Conservation (phyloP, 2,329 filamentous ascomycete species). For the Amauroascus niger region DNA sequence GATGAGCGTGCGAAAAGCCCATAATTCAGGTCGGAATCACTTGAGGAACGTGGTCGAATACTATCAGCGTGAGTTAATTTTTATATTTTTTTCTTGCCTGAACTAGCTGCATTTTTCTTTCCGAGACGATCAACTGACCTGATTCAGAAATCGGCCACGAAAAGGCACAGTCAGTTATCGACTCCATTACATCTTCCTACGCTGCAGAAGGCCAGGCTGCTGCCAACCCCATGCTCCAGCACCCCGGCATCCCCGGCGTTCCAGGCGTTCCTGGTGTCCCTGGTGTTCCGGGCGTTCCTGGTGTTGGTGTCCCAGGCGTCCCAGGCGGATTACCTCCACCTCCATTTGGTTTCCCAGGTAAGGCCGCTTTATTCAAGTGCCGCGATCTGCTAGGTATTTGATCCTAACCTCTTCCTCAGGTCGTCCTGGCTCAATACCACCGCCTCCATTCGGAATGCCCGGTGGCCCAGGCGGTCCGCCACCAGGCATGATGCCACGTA, state of each 20-base stretch:
- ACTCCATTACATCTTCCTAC: slow-evolving; percentile 94
- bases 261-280: slow-evolving; percentile 34
- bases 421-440: slow-evolving; percentile 37
- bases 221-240: slow-evolving; percentile 73
- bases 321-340: slow-evolving; percentile 34
- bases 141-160: slow-evolving; percentile 84
- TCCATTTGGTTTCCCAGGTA: slow-evolving; percentile 57
- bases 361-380: slow-evolving; percentile 16
- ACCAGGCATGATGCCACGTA: slow-evolving; percentile 44
- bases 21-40: slow-evolving; percentile 94
- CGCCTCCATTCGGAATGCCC: slow-evolving; percentile 51
- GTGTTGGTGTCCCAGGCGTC: too few relatives aligned
- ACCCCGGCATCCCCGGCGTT: slow-evolving; percentile 18
- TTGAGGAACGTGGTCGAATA: slow-evolving; percentile 96
- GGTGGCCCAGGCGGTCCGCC: slow-evolving; percentile 33
- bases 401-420: slow-evolving; percentile 21
- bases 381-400: neutral
- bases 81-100: neutral
- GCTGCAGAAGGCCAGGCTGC: slow-evolving; percentile 83
- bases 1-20: slow-evolving; percentile 98
- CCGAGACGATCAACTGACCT: slow-evolving; percentile 5
- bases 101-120: neutral
- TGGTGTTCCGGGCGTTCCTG: too few relatives aligned
- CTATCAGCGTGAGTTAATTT: slow-evolving; percentile 63
- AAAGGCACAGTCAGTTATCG: slow-evolving; percentile 96